Conservation (phyloP, 73 alveolate species). For the Paramecium biaurelia region DNA sequence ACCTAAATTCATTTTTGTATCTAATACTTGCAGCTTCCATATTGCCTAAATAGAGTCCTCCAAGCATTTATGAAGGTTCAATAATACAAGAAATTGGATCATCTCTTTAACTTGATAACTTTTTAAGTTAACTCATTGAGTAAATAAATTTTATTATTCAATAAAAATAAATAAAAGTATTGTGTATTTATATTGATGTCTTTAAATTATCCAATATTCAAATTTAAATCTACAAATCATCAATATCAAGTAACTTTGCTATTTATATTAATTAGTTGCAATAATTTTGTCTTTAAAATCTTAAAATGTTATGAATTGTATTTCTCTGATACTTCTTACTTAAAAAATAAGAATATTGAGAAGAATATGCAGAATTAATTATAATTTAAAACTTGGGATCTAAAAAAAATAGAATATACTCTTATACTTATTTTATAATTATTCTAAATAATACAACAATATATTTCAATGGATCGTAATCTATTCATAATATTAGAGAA, state of each 20-base stretch:
- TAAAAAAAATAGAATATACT: too few species aligned
- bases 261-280: neutral
- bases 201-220: neutral
- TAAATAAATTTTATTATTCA: slow-evolving; percentile 1
- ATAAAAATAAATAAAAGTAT: neutral
- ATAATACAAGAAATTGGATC: slow-evolving; percentile 23
- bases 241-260: neutral
- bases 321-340: neutral
- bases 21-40: slow-evolving; percentile 48
- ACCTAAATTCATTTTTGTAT: neutral
- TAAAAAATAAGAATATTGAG: too few species aligned
- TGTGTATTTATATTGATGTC: neutral
- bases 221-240: neutral
- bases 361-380: neutral
- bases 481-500: neutral
- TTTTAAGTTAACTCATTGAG: neutral
- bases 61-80: neutral
- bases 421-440: too few species aligned
- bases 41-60: slow-evolving; percentile 59
- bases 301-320: neutral
- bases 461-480: slow-evolving; percentile 24
- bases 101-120: neutral
- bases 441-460: neutral
- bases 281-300: neutral
- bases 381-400: neutral